phyloP scores from a whole-genome alignment of 225 moss, liverwort and hornwort genomes.

The Antitrichia curtipendula region DNA sequence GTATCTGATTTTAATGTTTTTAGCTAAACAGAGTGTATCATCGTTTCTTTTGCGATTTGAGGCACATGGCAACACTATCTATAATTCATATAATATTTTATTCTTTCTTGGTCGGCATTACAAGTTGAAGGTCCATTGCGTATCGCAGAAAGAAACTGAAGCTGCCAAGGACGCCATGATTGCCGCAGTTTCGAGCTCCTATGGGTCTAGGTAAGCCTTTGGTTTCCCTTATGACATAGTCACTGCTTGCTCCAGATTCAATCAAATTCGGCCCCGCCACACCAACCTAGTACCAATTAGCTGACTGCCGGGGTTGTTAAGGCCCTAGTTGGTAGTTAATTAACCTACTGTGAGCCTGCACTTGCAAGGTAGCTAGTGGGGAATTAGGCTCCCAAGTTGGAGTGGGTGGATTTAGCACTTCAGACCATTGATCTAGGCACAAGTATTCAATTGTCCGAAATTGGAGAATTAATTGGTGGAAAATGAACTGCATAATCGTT shows the following conservation, averaged over 20 bases:
- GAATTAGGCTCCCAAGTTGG: not conserved
- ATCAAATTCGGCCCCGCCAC: not conserved
- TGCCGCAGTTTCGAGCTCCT: conserved; percentile 58
- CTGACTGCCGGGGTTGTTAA: not conserved
- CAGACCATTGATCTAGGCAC: not conserved
- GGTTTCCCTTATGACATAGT: not conserved
- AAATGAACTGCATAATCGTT: not conserved
- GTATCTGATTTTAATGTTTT: not conserved
- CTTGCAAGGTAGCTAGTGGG: not conserved
- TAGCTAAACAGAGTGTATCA: not conserved
- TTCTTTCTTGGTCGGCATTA: not conserved
- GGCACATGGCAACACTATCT: not conserved
- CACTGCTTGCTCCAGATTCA: not conserved
- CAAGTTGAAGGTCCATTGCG: not conserved
- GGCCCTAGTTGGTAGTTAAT: not conserved
- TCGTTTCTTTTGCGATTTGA: not conserved
- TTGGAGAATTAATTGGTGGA: not conserved
- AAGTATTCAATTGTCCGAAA: not conserved
- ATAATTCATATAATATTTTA: not conserved
- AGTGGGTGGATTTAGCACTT: not conserved
- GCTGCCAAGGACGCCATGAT: conserved; percentile 67
- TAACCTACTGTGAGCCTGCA: not conserved
- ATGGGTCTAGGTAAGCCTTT: conserved; percentile 53
- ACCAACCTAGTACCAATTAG: not conserved
- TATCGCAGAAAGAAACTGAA: conserved; percentile 33